Conservation (phyloP, 2,329 filamentous ascomycete species). For the Orbilia javanica region DNA sequence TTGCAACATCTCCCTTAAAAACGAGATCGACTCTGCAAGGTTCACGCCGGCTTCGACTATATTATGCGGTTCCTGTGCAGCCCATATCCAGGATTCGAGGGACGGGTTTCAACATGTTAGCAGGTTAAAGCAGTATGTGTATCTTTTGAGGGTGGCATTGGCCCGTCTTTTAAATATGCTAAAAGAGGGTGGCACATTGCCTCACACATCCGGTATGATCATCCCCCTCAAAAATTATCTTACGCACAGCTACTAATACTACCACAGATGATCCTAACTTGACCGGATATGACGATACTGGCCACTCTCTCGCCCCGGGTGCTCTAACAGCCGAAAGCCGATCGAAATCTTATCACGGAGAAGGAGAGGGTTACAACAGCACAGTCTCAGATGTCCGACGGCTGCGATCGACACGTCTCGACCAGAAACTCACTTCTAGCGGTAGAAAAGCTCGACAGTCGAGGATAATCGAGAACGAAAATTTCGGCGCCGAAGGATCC, state of each 20-base stretch:
- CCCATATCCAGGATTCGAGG: conserved; percentile 71
- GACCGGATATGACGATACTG: conserved; percentile 75
- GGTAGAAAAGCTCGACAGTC: conserved; percentile 91
- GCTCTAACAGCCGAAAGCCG: conserved; percentile 75
- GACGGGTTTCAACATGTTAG: conserved; percentile 80
- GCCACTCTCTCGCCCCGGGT: conserved; percentile 72
- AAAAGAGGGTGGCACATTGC: conserved; percentile 82
- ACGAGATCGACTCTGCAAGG: conserved; percentile 76
- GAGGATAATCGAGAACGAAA: conserved; percentile 86
- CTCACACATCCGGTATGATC: conserved; percentile 74
- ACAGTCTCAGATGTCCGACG: conserved; percentile 95
- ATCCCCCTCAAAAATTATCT: not conserved
- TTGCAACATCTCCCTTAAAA: conserved; percentile 80
- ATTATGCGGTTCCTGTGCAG: conserved; percentile 80
- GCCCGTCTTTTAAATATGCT: conserved; percentile 89
- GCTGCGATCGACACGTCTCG: conserved; percentile 89
- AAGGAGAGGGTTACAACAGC: conserved; percentile 80
- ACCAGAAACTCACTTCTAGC: conserved; percentile 92
- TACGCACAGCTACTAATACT: conserved; percentile 50
- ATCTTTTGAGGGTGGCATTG: conserved; percentile 89
- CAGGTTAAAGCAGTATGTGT: conserved; percentile 93
- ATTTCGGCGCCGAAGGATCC: conserved; percentile 72
- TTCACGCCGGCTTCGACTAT: conserved; percentile 74
- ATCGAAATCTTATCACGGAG: conserved; percentile 79
- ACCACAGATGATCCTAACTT: conserved; percentile 76